Conservation (phyloP, 345 rosid species). For the Euphorbia tirucalli region DNA sequence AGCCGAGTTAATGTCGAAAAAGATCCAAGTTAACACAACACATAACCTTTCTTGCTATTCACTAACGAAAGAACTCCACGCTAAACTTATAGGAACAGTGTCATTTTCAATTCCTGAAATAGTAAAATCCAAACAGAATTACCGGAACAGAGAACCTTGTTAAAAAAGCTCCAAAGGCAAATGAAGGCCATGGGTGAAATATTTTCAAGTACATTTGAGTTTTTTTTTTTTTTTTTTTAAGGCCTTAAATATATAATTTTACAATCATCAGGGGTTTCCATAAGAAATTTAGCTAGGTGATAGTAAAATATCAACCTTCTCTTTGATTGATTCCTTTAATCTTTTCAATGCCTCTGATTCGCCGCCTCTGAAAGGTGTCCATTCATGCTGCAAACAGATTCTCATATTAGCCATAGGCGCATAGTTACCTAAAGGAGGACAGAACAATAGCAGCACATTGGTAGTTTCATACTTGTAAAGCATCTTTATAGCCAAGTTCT, state of each 20-base stretch:
- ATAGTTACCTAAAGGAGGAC: not conserved
- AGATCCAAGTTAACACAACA: not conserved
- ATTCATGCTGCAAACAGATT: conserved; percentile 43
- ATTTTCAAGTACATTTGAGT: too few relatives aligned
- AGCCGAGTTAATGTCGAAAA: not conserved
- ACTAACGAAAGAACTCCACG: not conserved
- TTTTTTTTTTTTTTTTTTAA: too few relatives aligned
- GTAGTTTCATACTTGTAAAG: conserved; percentile 44
- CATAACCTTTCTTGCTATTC: not conserved
- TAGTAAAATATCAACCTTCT: conserved; percentile 49
- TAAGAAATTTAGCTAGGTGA: not conserved
- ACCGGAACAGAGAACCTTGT: not conserved
- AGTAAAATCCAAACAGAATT: not conserved
- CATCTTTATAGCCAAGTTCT: conserved; percentile 69
- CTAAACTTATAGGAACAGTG: not conserved
- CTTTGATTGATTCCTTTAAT: conserved; percentile 53
- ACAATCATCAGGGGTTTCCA: not conserved
- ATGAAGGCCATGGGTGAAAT: not conserved
- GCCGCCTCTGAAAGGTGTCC: conserved; percentile 80
- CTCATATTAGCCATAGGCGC: not conserved
- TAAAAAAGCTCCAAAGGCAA: not conserved
- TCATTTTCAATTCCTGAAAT: not conserved
- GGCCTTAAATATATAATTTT: too few relatives aligned
- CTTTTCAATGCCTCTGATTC: conserved; percentile 77
- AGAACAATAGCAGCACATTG: not conserved